Base-by-base conservation (phyloP, 108 stramenopile genomes). In the Schizochytrium sp. region DNA sequence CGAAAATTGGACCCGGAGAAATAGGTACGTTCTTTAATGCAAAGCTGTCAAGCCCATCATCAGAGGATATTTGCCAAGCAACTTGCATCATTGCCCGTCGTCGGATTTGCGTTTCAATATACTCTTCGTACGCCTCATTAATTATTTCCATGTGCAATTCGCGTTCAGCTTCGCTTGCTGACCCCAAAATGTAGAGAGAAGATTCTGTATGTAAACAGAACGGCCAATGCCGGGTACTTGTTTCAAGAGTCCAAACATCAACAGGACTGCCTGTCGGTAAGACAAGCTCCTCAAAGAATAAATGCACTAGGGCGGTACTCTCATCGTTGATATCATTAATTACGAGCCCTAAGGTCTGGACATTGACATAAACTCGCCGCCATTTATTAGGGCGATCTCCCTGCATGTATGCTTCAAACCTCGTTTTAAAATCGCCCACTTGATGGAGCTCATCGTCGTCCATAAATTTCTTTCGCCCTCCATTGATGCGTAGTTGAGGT, bases 401-500 rank as follows among this genome's bases (percentile, higher is more conserved):
- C 64, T 69, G 64, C 64, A 69, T 44, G 2, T 69, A 69, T 7
- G 64, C 64, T 69, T 69, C 64, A 2, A 69, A 69, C 19, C 15
- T 38, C 19, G 40, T 7, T 15, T 69, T 38, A 8, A 69, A 38
- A 10, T 69, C 64, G 64, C 64, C 64, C 8, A 7, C 44, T 0
- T 69, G 64, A 28, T 28, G 28, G 28, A 28, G 28, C 64, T 69
- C 64, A 38, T 69, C 42, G 64, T 44, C 12, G 64, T 44, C 64
- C 8, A 38, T 13, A 44, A 44, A 38, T 8, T 44, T 38, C 1
- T 44, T 38, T 7, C 42, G 40, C 19, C 19, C 64, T 38, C 64
- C 64, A 7, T 38, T 44, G 28, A 69, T 69, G 10, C 44, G 40
- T 0, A 69, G 64, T 38, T 69, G 64, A 7, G 64, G 64, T 7